A percentile compares a stretch with the other conserved stretches of the same genome.
Conservation (phyloP, 768 basidiomycete species). For the Termitomyces sp. region DNA sequence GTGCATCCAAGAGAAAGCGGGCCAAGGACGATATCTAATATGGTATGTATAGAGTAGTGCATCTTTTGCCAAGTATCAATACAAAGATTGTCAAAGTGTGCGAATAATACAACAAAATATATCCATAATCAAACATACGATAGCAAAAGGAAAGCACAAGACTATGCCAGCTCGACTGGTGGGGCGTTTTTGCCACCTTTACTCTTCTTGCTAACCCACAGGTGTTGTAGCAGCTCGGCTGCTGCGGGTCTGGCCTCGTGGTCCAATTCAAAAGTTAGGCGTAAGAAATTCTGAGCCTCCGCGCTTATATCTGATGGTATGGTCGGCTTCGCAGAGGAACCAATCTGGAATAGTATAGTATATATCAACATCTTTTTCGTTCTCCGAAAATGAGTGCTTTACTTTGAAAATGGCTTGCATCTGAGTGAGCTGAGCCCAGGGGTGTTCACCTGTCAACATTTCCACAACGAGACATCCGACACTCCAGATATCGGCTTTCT, state of each 20-base stretch:
- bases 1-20: conserved; percentile 37
- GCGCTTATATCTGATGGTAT: conserved; percentile 89
- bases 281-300: conserved; percentile 85
- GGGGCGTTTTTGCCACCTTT: conserved; percentile 15
- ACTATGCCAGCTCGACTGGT: conserved; percentile 6
- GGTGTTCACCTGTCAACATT: conserved; percentile 95
- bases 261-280: conserved; percentile 81
- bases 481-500: conserved; percentile 95
- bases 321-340: conserved; percentile 79
- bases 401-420: conserved; percentile 99
- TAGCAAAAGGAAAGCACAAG: conserved; percentile 5
- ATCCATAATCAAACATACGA: conserved; percentile 1
- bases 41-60: neutral
- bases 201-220: conserved; percentile 55
- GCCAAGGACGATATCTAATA: conserved; percentile 17
- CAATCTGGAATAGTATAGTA: conserved; percentile 54
- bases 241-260: conserved; percentile 79
- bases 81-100: neutral
- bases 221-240: conserved; percentile 63
- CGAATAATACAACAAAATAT: conserved; percentile 7
- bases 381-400: conserved; percentile 4
- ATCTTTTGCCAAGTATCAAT: neutral
- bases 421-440: conserved; percentile 92
- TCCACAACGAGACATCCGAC: conserved; percentile 93
- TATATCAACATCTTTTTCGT: neutral